A percentile compares a stretch with the other conserved stretches of the same genome.
Conservation (phyloP, 305 asterid species). For the Petunia hybrid region DNA sequence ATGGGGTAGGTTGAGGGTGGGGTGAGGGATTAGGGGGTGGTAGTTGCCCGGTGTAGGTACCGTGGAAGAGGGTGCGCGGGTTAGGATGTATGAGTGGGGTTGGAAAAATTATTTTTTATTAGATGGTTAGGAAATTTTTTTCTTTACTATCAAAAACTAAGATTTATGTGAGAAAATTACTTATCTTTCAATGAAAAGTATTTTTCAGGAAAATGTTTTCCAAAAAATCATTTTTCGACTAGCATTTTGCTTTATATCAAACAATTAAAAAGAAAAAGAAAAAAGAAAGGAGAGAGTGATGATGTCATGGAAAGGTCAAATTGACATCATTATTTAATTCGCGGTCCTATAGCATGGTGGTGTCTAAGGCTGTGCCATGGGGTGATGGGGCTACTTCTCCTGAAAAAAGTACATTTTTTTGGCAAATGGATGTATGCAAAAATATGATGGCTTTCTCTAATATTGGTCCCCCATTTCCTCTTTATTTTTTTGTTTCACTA, state of each 20-base stretch:
- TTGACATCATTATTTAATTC: constrained; percentile 58
- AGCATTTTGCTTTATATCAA: background rate
- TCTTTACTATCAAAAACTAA: no score
- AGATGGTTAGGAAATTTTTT: no score
- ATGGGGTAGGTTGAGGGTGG: no score
- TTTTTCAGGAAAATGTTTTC: no score
- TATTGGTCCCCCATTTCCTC: constrained; percentile 37
- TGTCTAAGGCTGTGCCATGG: background rate
- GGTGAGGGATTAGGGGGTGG: no score
- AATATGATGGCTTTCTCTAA: constrained; percentile 31
- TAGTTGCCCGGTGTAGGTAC: no score
- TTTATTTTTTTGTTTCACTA: constrained; percentile 28
- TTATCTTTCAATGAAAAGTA: no score
- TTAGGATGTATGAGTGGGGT: no score
- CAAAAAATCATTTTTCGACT: no score
- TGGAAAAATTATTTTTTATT: no score
- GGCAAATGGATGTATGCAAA: constrained; percentile 29
- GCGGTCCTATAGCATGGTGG: constrained; percentile 29
- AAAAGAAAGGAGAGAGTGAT: constrained; percentile 30
- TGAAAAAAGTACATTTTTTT: constrained; percentile 28
- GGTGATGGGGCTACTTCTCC: constrained; percentile 26
- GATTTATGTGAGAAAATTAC: no score
- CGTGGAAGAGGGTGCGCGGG: no score
- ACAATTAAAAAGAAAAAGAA: background rate
- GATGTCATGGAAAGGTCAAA: constrained; percentile 71